These are phyloP conservation scores for Aspergillus ochraceus DNA, from an alignment of 2,329 filamentous ascomycete species.

Conservation along the genomic window DNA sequence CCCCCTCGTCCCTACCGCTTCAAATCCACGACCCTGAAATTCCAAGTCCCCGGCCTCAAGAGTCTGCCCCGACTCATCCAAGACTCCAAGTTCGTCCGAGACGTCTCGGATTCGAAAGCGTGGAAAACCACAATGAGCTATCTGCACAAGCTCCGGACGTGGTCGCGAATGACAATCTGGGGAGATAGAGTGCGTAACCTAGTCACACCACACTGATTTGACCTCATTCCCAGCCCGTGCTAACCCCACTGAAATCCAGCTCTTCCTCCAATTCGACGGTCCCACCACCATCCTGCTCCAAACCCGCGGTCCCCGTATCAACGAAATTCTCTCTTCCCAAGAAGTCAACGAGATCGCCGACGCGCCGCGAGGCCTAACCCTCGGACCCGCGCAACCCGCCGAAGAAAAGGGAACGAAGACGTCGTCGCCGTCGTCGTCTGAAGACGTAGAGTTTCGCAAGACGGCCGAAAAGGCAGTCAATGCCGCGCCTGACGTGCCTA, in stretches of 20 bases:
- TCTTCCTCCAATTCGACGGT: conserved; percentile 88
- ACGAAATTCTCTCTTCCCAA: conserved; percentile 72
- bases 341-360: conserved; percentile 92
- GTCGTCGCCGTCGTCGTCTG: background rate
- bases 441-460: conserved; percentile 19
- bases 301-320: conserved; percentile 75
- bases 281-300: conserved; percentile 85
- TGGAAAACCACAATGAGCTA: conserved; percentile 70
- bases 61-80: conserved; percentile 65
- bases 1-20: conserved; percentile 84
- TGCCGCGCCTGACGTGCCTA: conserved; percentile 22
- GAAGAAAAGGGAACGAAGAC: conserved; percentile 11
- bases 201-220: conserved; percentile 1
- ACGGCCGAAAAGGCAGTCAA: conserved; percentile 24
- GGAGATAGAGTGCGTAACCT: conserved; percentile 68
- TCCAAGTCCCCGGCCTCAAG: conserved; percentile 71
- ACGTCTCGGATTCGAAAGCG: conserved; percentile 67
- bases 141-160: conserved; percentile 71
- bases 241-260: conserved; percentile 33
- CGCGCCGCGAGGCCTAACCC: conserved; percentile 69
- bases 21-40: conserved; percentile 69
- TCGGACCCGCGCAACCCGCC: conserved; percentile 53
- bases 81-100: conserved; percentile 69
- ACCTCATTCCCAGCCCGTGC: background rate
- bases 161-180: conserved; percentile 81